phyloP scores from a whole-genome alignment of 495 filamentous ascomycete genomes.

The Hypoxylon cercidicola region DNA sequence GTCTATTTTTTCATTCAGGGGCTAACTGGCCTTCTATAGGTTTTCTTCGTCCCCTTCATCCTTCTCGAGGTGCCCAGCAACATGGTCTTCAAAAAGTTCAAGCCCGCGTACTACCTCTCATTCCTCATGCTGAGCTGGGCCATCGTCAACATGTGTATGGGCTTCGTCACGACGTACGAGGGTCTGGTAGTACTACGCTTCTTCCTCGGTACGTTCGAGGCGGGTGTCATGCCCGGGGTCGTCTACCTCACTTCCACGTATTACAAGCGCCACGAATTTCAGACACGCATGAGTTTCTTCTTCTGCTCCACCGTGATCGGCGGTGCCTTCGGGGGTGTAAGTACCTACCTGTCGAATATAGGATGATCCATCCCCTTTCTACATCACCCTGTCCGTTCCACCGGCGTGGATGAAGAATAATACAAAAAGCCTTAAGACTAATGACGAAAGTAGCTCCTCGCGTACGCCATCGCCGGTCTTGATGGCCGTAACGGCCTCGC shows the following conservation, averaged over 20 bases:
- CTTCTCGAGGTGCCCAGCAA: conserved; percentile 70
- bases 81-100: conserved; percentile 61
- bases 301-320: conserved; percentile 67
- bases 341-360: conserved; percentile 16
- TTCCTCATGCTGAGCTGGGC: conserved; percentile 67
- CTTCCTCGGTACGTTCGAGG: conserved; percentile 68
- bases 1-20: not conserved
- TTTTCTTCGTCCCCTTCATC: conserved; percentile 72
- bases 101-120: conserved; percentile 64
- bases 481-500: conserved; percentile 59
- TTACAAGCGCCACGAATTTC: conserved; percentile 70
- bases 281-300: conserved; percentile 67
- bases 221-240: conserved; percentile 66
- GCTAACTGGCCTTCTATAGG: conserved; percentile 23
- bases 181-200: conserved; percentile 65
- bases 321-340: conserved; percentile 68
- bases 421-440: conserved; percentile 3
- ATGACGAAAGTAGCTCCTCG: conserved; percentile 56
- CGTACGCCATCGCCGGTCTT: conserved; percentile 67
- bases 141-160: conserved; percentile 63
- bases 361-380: too few species aligned
- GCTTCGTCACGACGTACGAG: conserved; percentile 60
- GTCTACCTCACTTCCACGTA: conserved; percentile 69
- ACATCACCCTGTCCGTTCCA: not conserved
- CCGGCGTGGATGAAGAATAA: not conserved